Evolutionary conservation across 306 rosid genomes (phyloP).

Genomic region (Oxytropis ochrocephala): DNA sequence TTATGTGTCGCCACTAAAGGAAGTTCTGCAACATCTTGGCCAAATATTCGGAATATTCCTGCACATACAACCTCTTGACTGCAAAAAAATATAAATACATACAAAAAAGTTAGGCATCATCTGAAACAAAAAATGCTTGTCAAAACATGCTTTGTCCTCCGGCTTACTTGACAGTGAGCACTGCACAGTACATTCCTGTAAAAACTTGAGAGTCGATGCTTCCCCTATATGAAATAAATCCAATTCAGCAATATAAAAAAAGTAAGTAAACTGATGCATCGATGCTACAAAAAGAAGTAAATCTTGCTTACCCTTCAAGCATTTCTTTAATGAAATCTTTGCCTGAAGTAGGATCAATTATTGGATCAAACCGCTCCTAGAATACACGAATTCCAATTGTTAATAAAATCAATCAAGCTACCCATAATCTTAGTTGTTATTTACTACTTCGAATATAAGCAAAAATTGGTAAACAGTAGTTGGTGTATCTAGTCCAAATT

Average conservation of each 20-base stretch:
- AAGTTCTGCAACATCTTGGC: constrained; percentile 77
- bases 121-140: background rate
- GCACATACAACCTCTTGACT: constrained; percentile 58
- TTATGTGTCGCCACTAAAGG: constrained; percentile 69
- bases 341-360: constrained; percentile 45
- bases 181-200: constrained; percentile 72
- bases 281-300: background rate
- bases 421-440: too few species aligned
- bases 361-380: constrained; percentile 71
- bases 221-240: constrained; percentile 37
- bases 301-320: constrained; percentile 65
- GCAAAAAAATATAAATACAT: background rate
- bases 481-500: too few species aligned
- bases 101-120: background rate
- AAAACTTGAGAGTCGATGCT: constrained; percentile 51
- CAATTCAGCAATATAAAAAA: background rate
- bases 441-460: too few species aligned
- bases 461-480: too few species aligned
- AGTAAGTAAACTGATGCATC: too few species aligned
- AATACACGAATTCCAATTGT: background rate
- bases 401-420: background rate
- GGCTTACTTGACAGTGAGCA: constrained; percentile 69
- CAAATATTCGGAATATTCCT: constrained; percentile 72
- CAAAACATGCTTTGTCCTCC: background rate
- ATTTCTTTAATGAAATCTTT: constrained; percentile 59